Evolutionary conservation across 805 yeast species (phyloP).

Genomic region (Pichia occidentalis): DNA sequence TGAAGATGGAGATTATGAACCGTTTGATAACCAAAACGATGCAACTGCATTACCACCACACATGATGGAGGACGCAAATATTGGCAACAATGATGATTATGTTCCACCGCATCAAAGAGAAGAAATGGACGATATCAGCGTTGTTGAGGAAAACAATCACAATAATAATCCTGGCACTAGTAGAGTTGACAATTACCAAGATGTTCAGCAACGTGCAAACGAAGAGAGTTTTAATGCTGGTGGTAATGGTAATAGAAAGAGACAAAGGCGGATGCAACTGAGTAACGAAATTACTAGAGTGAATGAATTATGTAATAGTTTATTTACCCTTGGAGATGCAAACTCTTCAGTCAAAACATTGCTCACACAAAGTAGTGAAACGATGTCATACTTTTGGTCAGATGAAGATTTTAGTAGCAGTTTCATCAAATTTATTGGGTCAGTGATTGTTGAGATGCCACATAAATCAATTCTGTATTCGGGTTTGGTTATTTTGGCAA

Average conservation of each 20-base stretch:
- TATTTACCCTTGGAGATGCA: constrained; percentile 46
- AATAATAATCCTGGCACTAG: no score
- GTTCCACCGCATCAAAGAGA: constrained; percentile 6
- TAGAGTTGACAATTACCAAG: no score
- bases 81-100: neutral
- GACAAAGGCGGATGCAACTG: constrained; percentile 12
- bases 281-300: constrained; percentile 31
- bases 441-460: constrained; percentile 81
- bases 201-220: no score
- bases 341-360: constrained; percentile 33
- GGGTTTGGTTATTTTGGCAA: constrained; percentile 58
- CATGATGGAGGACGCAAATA: constrained; percentile 2
- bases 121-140: no score
- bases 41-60: constrained; percentile 8
- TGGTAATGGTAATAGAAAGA: constrained; percentile 9
- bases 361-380: constrained; percentile 37
- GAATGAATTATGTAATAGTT: constrained; percentile 42
- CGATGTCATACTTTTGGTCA: constrained; percentile 46
- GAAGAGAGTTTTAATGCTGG: constrained; percentile 6
- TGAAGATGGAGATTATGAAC: constrained; percentile 13
- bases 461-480: constrained; percentile 75
- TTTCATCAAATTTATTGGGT: constrained; percentile 55
- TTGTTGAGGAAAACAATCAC: no score
- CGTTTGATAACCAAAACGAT: neutral
- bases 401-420: constrained; percentile 55